Evolutionary conservation across 441 rosid species (phyloP).

Genomic region (Arabidopsis lyrata): DNA sequence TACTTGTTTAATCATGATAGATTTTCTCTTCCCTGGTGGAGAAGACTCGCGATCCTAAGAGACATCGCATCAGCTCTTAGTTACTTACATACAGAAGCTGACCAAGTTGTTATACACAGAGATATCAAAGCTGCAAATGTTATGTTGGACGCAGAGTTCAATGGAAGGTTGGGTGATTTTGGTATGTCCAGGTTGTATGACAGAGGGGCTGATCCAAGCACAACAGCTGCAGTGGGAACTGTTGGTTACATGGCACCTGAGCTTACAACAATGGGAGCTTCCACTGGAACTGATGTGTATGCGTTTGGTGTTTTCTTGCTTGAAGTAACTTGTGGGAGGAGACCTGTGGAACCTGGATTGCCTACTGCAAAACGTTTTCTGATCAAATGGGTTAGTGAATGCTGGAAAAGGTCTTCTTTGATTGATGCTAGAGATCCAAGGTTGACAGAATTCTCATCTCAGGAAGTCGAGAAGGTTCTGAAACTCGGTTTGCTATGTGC

Average conservation of each 20-base stretch:
- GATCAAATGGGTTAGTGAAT: conserved; percentile 57
- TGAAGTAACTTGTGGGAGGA: conserved; percentile 67
- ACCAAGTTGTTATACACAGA: conserved; percentile 74
- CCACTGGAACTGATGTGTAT: conserved; percentile 60
- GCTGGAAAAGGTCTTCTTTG: conserved; percentile 56
- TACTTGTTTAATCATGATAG: conserved; percentile 39
- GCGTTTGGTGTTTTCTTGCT: conserved; percentile 74
- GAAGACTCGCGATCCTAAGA: conserved; percentile 51
- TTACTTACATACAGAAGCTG: conserved; percentile 76
- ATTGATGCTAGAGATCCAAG: conserved; percentile 56
- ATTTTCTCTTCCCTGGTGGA: conserved; percentile 50
- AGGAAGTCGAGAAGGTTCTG: conserved; percentile 44
- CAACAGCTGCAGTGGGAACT: conserved; percentile 70
- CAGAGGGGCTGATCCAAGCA: conserved; percentile 51
- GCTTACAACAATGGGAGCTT: conserved; percentile 55
- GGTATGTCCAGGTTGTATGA: conserved; percentile 70
- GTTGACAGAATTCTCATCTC: conserved; percentile 43
- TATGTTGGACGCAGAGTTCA: conserved; percentile 57
- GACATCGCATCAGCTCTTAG: conserved; percentile 62
- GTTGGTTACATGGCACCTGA: conserved; percentile 74
- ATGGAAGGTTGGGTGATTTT: conserved; percentile 68
- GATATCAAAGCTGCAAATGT: conserved; percentile 69
- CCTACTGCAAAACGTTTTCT: conserved; percentile 45
- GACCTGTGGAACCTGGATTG: conserved; percentile 50
- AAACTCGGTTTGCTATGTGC: conserved; percentile 52